phyloP scores from a whole-genome alignment of 1,284 basidiomycete genomes.

The Ceratobasidium theobromae region DNA sequence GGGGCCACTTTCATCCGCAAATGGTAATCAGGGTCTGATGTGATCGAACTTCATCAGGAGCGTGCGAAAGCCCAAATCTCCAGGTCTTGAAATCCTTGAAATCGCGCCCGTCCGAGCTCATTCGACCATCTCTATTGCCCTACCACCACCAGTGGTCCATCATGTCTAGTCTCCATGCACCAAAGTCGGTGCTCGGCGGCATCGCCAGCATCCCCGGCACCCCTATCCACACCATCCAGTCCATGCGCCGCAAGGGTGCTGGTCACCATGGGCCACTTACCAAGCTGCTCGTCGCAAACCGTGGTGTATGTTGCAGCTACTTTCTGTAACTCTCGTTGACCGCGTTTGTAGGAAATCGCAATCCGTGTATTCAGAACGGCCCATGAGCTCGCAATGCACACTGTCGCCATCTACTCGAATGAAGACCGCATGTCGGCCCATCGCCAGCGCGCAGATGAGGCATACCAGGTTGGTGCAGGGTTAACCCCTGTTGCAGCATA shows the following conservation, averaged over 20 bases:
- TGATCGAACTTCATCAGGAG: not conserved
- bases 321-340: conserved; percentile 14
- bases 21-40: conserved; percentile 1
- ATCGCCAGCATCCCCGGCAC: conserved; percentile 69
- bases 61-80: not conserved
- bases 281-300: conserved; percentile 94
- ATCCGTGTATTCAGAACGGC: conserved; percentile 98
- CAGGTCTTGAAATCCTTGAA: conserved; percentile 27
- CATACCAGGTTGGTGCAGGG: conserved; percentile 96
- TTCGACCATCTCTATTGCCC: conserved; percentile 32
- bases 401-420: conserved; percentile 96
- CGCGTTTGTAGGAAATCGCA: conserved; percentile 83
- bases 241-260: conserved; percentile 87
- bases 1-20: not conserved
- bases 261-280: conserved; percentile 89
- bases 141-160: conserved; percentile 57
- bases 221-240: conserved; percentile 84
- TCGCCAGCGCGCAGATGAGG: conserved; percentile 97
- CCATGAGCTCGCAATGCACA: conserved; percentile 98
- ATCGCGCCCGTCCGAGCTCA: not conserved
- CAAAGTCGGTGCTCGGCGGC: conserved; percentile 30
- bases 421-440: conserved; percentile 98
- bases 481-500: conserved; percentile 95
- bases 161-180: conserved; percentile 52
- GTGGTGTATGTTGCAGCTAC: conserved; percentile 64